Evolutionary conservation across 2,329 filamentous ascomycete genomes (phyloP).

Genomic region (Fusarium fujikuroi): DNA sequence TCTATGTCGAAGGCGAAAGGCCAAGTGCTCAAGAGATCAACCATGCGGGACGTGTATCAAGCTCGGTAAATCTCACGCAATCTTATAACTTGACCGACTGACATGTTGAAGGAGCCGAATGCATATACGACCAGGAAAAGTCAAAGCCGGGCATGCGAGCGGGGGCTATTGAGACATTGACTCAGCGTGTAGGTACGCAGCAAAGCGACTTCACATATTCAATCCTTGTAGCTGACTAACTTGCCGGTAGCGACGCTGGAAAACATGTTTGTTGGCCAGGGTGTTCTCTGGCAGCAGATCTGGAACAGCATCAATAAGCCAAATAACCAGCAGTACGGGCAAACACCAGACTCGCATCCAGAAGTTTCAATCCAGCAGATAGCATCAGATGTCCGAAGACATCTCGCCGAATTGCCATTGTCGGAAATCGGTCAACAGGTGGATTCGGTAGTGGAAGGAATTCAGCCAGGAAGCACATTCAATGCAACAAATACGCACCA

Average conservation of each 20-base stretch:
- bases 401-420: background rate
- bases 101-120: constrained; percentile 39
- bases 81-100: background rate
- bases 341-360: background rate
- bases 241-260: constrained; percentile 41
- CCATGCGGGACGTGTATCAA: background rate
- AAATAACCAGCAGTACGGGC: background rate
- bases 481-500: background rate
- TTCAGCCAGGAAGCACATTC: background rate
- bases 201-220: background rate
- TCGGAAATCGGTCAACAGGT: background rate
- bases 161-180: constrained; percentile 50
- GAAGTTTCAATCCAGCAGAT: constrained; percentile 6
- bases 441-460: background rate
- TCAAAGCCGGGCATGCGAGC: constrained; percentile 49
- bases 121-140: constrained; percentile 49
- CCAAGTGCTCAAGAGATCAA: background rate
- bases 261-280: constrained; percentile 54
- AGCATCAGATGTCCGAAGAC: background rate
- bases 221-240: background rate
- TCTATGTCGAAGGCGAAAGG: background rate
- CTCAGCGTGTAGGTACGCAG: constrained; percentile 46
- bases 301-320: constrained; percentile 21
- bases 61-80: background rate
- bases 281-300: constrained; percentile 51